phyloP scores from a whole-genome alignment of 2,329 filamentous ascomycete genomes.

The Arthrobotrys conoides region DNA sequence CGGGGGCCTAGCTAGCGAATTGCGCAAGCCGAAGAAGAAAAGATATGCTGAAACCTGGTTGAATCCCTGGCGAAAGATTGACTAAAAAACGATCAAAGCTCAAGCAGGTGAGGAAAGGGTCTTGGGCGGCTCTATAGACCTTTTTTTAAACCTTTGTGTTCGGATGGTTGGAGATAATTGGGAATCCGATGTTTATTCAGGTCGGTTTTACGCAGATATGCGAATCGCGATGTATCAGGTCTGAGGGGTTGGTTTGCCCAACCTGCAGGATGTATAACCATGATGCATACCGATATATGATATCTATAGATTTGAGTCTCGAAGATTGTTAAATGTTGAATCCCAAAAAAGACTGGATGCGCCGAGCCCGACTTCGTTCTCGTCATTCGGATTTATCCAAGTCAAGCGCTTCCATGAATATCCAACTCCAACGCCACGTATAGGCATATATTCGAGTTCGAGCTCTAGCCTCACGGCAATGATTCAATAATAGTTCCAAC shows the following conservation, averaged over 20 bases:
- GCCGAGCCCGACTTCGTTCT: neutral
- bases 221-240: conserved; percentile 22
- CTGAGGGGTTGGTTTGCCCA: neutral
- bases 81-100: conserved; percentile 45
- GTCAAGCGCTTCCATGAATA: conserved; percentile 23
- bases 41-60: neutral
- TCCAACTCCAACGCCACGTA: conserved; percentile 24
- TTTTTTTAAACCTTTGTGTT: conserved; percentile 3
- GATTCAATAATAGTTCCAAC: conserved; percentile 51
- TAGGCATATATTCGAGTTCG: neutral
- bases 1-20: conserved; percentile 29
- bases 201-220: neutral
- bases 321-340: neutral
- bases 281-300: conserved; percentile 6
- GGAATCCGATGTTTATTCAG: neutral
- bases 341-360: conserved; percentile 6
- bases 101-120: conserved; percentile 37
- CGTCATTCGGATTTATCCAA: neutral
- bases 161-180: neutral
- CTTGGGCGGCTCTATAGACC: conserved; percentile 6
- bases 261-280: conserved; percentile 22
- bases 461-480: conserved; percentile 12
- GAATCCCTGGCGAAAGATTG: conserved; percentile 4
- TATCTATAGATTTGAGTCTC: neutral
- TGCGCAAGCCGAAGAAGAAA: conserved; percentile 20